These are phyloP conservation scores for Suhomyces xylopsoci DNA, from an alignment of 805 yeast species.

Conservation along the genomic window DNA sequence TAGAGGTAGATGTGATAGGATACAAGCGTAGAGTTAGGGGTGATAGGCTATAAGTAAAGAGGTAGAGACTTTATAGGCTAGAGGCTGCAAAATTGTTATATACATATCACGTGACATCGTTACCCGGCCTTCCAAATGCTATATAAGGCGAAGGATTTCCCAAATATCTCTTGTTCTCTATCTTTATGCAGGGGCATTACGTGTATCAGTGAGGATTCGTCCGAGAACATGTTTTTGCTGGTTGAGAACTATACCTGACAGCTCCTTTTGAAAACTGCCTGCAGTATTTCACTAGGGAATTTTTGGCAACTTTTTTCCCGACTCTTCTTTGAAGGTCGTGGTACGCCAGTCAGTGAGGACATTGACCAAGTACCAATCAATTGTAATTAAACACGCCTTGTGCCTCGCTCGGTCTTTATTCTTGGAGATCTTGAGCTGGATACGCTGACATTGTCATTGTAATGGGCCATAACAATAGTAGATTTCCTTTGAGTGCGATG, in stretches of 20 bases:
- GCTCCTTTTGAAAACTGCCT: conserved; percentile 51
- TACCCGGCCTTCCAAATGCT: conserved; percentile 2
- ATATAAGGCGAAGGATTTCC: conserved; percentile 12
- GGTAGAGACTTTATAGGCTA: no score
- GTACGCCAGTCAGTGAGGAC: conserved; percentile 22
- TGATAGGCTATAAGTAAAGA: no score
- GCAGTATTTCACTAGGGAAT: conserved; percentile 61
- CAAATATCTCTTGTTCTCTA: conserved; percentile 40
- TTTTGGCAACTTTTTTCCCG: conserved; percentile 53
- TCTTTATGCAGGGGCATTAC: conserved; percentile 99
- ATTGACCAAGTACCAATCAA: conserved; percentile 11
- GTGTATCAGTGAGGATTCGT: conserved; percentile 99
- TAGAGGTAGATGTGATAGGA: no score
- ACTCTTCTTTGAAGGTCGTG: conserved; percentile 35
- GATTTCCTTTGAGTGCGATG: conserved; percentile 48
- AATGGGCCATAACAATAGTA: conserved; percentile 34
- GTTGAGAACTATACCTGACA: conserved; percentile 99
- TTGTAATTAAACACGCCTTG: conserved; percentile 29
- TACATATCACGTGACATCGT: background rate
- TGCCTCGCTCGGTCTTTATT: conserved; percentile 46
- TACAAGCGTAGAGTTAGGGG: no score
- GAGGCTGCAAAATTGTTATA: no score
- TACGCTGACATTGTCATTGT: conserved; percentile 7
- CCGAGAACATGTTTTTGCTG: conserved; percentile 99
- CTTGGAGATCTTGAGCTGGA: conserved; percentile 46